These are phyloP conservation scores for Fusarium sp. DNA, from an alignment of 2,329 filamentous ascomycete genomes.

Conservation along the genomic window DNA sequence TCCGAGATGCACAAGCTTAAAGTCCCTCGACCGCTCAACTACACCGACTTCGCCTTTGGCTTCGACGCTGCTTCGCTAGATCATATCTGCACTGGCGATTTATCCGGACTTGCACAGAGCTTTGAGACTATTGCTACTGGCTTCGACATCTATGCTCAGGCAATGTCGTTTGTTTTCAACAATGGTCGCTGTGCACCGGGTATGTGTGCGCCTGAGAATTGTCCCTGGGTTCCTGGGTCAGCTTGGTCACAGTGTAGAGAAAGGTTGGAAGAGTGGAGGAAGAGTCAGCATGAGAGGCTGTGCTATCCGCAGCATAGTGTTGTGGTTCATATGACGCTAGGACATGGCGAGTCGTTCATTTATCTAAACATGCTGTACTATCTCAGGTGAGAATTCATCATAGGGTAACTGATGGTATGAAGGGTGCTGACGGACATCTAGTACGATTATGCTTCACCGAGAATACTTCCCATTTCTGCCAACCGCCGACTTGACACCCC, in stretches of 20 bases:
- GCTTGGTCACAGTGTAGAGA: conserved; percentile 51
- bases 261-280: conserved; percentile 53
- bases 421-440: conserved; percentile 18
- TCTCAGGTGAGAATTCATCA: conserved; percentile 49
- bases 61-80: conserved; percentile 17
- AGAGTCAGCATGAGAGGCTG: conserved; percentile 51
- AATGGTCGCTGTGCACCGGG: conserved; percentile 57
- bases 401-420: rapidly evolving
- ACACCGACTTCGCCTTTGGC: conserved; percentile 57
- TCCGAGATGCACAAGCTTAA: conserved; percentile 52
- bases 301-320: conserved; percentile 55
- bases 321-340: conserved; percentile 55
- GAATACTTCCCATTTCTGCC: conserved; percentile 61
- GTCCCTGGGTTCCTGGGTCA: conserved; percentile 55
- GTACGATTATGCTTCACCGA: conserved; percentile 56
- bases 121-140: conserved; percentile 56
- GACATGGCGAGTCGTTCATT: conserved; percentile 57
- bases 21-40: conserved; percentile 49
- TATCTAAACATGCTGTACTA: conserved; percentile 60
- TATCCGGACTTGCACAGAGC: conserved; percentile 23
- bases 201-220: conserved; percentile 55
- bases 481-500: conserved; percentile 49
- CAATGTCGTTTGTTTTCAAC: conserved; percentile 58
- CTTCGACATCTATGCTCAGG: conserved; percentile 58
- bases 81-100: neutral